Evolutionary conservation across 108 stramenopile genomes (phyloP), one percentile per base, ranked within the genome.

Genomic region (Skeletonema costatum): DNA sequence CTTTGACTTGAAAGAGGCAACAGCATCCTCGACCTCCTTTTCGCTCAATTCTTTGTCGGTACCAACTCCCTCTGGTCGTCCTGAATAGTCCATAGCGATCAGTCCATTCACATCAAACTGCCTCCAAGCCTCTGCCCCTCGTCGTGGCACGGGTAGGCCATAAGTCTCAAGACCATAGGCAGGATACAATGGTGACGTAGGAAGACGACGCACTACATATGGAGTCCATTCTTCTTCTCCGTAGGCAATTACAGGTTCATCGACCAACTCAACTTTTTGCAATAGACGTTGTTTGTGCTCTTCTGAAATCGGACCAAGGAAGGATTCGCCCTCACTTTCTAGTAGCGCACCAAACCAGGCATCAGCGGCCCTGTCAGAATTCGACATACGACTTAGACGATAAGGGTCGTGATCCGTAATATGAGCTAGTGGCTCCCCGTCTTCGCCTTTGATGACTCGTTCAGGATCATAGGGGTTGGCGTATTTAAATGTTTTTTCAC

Each of bases 61-160:
- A 19, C 90, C 89, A 58, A 64, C 72, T 9, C 77, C 87, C 62
- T 80, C 81, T 19, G 78, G 56, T 31, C 41, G 60, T 9, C 75
- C 82, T 9, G 91, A 89, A 70, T 93, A 96, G 74, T 93, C 90
- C 60, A 81, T 77, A 70, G 66, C 76, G 13, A 90, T 79, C 81
- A 96, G 74, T 25, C 93, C 88, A 64, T 73, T 73, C 17, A 94
- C 92, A 77, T 96, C 95, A 83, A 94, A 96, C 21, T 92, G 86
- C 39, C 92, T 75, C 95, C 95, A 96, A 11, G 95, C 86, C 75
- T 96, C 95, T 17, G 95, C 95, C 32, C 90, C 87, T 35, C 88
- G 88, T 48, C 93, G 76, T 16, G 87, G 86, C 46, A 87, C 81
- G 8, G 94, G 94, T 16, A 96, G 59, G 5, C 94, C 94, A 73